Evolutionary conservation across 179 eudicot genomes (phyloP).

Genomic region (Drosera spatulata): DNA sequence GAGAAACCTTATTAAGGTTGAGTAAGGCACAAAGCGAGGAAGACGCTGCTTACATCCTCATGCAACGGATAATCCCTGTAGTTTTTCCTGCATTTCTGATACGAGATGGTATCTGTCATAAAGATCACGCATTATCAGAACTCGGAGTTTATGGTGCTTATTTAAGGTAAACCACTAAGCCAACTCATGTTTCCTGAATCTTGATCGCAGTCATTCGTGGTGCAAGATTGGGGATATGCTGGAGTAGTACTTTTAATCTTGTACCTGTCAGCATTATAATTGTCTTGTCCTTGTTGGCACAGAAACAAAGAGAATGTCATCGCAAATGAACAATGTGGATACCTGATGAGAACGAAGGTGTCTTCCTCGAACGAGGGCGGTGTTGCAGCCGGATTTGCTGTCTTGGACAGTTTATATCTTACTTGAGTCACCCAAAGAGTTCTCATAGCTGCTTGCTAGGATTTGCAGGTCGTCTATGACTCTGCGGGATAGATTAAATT

Average conservation of each 20-base stretch:
- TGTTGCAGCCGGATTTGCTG: constrained; percentile 96
- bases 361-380: constrained; percentile 96
- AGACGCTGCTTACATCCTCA: constrained; percentile 88
- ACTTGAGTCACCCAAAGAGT: constrained; percentile 16
- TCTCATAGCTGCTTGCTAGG: too few species aligned
- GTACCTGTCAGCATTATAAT: neutral
- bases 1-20: constrained; percentile 47
- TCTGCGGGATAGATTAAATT: too few species aligned
- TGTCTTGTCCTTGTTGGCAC: neutral
- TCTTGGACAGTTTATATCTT: constrained; percentile 80
- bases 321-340: constrained; percentile 67
- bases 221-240: too few species aligned
- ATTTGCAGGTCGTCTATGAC: too few species aligned
- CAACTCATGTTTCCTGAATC: too few species aligned
- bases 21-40: constrained; percentile 55
- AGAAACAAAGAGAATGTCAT: constrained; percentile 62
- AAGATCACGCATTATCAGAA: constrained; percentile 77
- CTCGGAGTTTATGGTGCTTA: constrained; percentile 83
- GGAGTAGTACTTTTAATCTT: too few species aligned
- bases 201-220: too few species aligned
- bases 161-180: constrained; percentile 40
- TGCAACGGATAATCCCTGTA: constrained; percentile 92
- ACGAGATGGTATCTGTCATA: constrained; percentile 65
- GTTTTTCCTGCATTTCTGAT: constrained; percentile 49
- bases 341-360: constrained; percentile 92